Evolutionary conservation across 352 stramenopile genomes (phyloP).

Genomic region (Thraustotheca clavata): DNA sequence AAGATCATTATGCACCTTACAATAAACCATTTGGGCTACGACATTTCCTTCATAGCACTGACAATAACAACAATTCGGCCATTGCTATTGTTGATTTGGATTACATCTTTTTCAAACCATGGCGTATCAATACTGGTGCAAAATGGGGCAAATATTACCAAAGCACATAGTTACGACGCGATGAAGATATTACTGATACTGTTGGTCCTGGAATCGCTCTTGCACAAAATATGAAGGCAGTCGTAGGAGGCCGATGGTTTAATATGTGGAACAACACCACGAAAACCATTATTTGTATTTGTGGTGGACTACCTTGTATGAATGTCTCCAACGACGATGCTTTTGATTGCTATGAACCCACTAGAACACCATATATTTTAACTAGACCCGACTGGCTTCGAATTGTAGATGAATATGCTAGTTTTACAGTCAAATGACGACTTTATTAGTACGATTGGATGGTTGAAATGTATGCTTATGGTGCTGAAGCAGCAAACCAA

Average conservation of each 20-base stretch:
- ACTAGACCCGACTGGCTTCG: neutral
- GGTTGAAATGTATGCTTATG: slow-evolving; percentile 10
- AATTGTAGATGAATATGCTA: neutral
- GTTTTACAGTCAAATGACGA: neutral
- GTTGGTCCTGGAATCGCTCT: neutral
- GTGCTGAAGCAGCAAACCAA: neutral
- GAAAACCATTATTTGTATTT: slow-evolving; percentile 2
- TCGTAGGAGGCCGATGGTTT: neutral
- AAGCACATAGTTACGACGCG: neutral
- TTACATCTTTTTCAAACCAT: neutral
- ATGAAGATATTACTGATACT: neutral
- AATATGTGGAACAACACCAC: neutral
- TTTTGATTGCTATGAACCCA: slow-evolving; percentile 1
- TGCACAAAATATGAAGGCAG: slow-evolving; percentile 6
- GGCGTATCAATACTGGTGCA: neutral
- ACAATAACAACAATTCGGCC: neutral
- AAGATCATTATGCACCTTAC: neutral
- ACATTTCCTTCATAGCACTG: neutral
- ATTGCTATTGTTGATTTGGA: neutral
- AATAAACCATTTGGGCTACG: slow-evolving; percentile 1
- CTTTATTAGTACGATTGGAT: neutral
- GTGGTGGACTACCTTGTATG: neutral
- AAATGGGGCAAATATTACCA: neutral
- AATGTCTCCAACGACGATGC: neutral
- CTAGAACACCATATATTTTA: neutral